These are phyloP conservation scores for Solanum okadae DNA, from an alignment of 257 asterid genomes.

Conservation along the genomic window DNA sequence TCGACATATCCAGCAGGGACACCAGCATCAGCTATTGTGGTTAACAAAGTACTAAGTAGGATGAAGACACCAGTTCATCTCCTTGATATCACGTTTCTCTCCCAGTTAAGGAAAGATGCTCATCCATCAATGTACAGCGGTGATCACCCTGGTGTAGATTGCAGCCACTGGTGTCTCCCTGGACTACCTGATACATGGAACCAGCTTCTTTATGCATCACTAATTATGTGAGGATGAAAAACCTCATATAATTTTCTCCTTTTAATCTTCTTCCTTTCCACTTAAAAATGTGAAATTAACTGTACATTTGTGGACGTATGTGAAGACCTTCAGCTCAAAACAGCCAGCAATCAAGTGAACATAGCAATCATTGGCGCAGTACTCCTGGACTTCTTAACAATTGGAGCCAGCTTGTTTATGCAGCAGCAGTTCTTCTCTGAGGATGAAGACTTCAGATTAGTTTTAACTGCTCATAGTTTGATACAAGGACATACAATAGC, in stretches of 20 bases:
- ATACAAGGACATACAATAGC: neutral
- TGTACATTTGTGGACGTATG: conserved; percentile 29
- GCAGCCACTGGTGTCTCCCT: conserved; percentile 89
- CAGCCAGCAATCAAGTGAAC: conserved; percentile 17
- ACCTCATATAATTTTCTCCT: neutral
- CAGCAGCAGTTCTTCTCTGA: conserved; percentile 15
- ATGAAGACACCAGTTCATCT: conserved; percentile 37
- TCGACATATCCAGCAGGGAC: conserved; percentile 49
- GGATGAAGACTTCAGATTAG: neutral
- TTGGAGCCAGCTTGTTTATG: conserved; percentile 60
- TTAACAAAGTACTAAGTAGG: conserved; percentile 33
- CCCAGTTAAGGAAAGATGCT: conserved; percentile 71
- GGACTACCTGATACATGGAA: conserved; percentile 89
- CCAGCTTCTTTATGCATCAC: conserved; percentile 61
- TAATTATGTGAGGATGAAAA: conserved; percentile 26
- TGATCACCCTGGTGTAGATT: conserved; percentile 39
- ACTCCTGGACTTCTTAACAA: conserved; percentile 57
- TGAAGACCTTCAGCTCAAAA: conserved; percentile 26
- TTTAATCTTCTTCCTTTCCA: neutral
- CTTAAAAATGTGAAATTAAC: conserved; percentile 43
- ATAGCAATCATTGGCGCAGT: conserved; percentile 60
- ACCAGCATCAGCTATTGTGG: conserved; percentile 45
- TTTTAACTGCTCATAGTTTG: neutral
- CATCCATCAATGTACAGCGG: conserved; percentile 68
- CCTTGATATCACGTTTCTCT: conserved; percentile 55